phyloP scores from a whole-genome alignment of 1,284 basidiomycete genomes.

The Stereum hirsutum region DNA sequence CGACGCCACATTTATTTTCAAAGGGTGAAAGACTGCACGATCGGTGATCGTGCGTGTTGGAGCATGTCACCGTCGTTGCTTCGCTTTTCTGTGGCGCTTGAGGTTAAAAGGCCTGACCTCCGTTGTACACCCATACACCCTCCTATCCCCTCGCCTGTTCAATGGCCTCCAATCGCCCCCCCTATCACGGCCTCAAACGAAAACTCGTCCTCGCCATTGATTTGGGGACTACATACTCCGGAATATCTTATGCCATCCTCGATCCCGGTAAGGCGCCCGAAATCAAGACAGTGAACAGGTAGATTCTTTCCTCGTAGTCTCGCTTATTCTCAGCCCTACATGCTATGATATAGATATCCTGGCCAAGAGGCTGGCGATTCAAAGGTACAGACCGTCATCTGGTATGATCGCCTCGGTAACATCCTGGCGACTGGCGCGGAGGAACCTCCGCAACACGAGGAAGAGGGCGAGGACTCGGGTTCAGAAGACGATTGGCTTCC shows the following conservation, averaged over 20 bases:
- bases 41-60: too few relatives aligned
- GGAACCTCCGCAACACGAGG: slow-evolving; percentile 15
- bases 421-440: slow-evolving; percentile 25
- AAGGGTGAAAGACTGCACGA: too few relatives aligned
- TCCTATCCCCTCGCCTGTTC: too few relatives aligned
- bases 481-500: slow-evolving; percentile 18
- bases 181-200: slow-evolving; percentile 2
- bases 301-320: neutral
- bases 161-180: neutral
- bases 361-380: slow-evolving; percentile 16
- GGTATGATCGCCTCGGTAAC: slow-evolving; percentile 21
- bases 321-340: too few relatives aligned
- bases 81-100: too few relatives aligned
- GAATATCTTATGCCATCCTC: slow-evolving; percentile 12
- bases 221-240: slow-evolving; percentile 14
- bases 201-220: slow-evolving; percentile 13
- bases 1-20: too few relatives aligned
- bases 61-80: too few relatives aligned
- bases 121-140: too few relatives aligned
- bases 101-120: too few relatives aligned
- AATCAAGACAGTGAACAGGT: slow-evolving; percentile 12
- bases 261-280: slow-evolving; percentile 14
- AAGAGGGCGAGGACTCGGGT: slow-evolving; percentile 16
- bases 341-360: slow-evolving; percentile 5
- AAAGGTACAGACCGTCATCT: slow-evolving; percentile 26